Base-by-base conservation (phyloP, 257 asterid genomes). In the Cynanchum wilfordii region DNA sequence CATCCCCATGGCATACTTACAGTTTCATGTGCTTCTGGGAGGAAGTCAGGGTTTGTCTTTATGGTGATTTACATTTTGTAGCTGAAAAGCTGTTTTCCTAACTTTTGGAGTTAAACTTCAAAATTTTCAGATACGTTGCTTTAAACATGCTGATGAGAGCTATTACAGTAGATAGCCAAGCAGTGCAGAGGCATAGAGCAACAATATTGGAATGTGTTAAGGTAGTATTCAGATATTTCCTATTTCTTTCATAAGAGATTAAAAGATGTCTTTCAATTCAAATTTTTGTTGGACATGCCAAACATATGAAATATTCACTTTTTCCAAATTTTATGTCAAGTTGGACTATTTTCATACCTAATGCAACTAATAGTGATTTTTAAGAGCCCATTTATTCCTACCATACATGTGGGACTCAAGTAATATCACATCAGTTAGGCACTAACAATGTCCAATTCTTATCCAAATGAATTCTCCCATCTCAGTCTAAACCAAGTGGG, bases 101-200 rank as follows among this genome's bases (percentile, higher is more conserved):
- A 64, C 79, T 72, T 80, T 76, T 70, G 60, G 79, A 73, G 62
- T 75, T 75, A 77, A 57, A 81, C 24, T 66, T 71, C 67, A 17
- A 78, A 66, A 60, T 64, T 79, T 78, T 76, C 96, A 95, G 99
- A 84, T 95, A 92, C 78, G 99, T 95, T 75, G 97, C 99, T 72
- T 81, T 95, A 86, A 95, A 95, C 82, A 95, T 95, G 99, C 84
- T 95, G 84, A 92, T 95, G 98, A 87, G 74, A 87, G 99, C 98
- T 80, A 74, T 95, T 77, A 57, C 97, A 68, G 90, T 92, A 72
- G 99, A 95, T 81, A 79, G 91, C 83, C 98, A 92, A 86, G 99
- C 99, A 40, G 99, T 95, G 71, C 99, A 95, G 86, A 88, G 99
- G 85, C 99, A 95, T 84, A 90, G 98, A 70, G 89, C 91, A 66